Evolutionary conservation across 148 eudicot species (phyloP).

Genomic region (Agrostemma githago): DNA sequence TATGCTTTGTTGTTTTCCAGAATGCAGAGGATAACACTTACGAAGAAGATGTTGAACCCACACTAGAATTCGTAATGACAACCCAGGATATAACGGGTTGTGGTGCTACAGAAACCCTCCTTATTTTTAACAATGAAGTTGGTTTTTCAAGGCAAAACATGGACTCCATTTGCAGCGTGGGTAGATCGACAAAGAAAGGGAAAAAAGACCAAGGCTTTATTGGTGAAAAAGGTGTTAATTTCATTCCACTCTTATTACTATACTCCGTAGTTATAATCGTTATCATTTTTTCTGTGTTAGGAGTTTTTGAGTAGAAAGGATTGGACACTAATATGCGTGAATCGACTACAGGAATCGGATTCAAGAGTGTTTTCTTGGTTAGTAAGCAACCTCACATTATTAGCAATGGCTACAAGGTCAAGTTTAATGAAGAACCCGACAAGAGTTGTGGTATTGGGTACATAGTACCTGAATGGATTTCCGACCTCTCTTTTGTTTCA

Average conservation of each 20-base stretch:
- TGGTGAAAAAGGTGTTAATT: constrained; percentile 33
- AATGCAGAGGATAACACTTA: constrained; percentile 41
- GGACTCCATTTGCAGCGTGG: constrained; percentile 37
- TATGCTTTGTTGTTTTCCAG: constrained; percentile 9
- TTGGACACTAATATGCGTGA: not conserved
- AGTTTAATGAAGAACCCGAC: constrained; percentile 39
- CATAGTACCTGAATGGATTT: constrained; percentile 45
- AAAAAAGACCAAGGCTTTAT: constrained; percentile 28
- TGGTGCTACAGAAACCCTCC: constrained; percentile 31
- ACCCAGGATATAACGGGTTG: constrained; percentile 26
- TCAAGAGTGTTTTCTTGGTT: constrained; percentile 44
- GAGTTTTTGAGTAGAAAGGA: not conserved
- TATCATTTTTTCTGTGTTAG: too few relatives aligned
- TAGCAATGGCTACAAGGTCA: constrained; percentile 44
- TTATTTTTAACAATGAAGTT: constrained; percentile 34
- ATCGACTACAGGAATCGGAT: constrained; percentile 37
- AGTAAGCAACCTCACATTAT: constrained; percentile 35
- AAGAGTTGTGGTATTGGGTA: constrained; percentile 37
- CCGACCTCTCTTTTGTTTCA: constrained; percentile 24
- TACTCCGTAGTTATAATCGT: too few relatives aligned
- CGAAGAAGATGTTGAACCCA: constrained; percentile 24
- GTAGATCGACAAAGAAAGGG: constrained; percentile 33
- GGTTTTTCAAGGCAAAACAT: constrained; percentile 32
- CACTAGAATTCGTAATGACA: constrained; percentile 35
- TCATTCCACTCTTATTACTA: not conserved